Conservation (phyloP, 139 green algal species). For the Dunaliella sp. region DNA sequence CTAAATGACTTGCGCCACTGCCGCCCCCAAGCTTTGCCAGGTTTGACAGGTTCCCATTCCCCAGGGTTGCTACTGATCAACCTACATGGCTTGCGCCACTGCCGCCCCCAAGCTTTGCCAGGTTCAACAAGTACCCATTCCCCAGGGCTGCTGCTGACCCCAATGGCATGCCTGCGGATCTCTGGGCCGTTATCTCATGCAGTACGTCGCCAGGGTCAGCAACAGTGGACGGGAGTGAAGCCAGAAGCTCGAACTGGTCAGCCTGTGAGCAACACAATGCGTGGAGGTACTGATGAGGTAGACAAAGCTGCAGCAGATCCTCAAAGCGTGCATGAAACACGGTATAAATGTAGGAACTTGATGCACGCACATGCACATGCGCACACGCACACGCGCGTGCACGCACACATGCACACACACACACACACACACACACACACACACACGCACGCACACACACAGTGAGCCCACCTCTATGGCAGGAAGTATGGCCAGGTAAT, state of each 20-base stretch:
- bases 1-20: neutral
- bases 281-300: no score
- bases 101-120: constrained; percentile 55
- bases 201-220: constrained; percentile 7
- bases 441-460: no score
- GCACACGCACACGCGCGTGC: no score
- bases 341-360: no score
- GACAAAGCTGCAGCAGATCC: no score
- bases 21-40: constrained; percentile 56
- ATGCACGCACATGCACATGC: no score
- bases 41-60: constrained; percentile 74
- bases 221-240: neutral
- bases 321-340: no score
- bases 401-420: no score
- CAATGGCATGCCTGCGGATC: neutral
- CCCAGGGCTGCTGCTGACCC: constrained; percentile 46
- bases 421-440: no score
- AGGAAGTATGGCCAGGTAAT: constrained; percentile 74
- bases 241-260: constrained; percentile 7
- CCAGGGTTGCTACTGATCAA: constrained; percentile 51
- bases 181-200: constrained; percentile 16
- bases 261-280: neutral
- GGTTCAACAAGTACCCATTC: constrained; percentile 75
- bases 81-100: neutral
- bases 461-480: constrained; percentile 42